Conservation (phyloP, 768 basidiomycete genomes). For the Cantharellus anzutake region DNA sequence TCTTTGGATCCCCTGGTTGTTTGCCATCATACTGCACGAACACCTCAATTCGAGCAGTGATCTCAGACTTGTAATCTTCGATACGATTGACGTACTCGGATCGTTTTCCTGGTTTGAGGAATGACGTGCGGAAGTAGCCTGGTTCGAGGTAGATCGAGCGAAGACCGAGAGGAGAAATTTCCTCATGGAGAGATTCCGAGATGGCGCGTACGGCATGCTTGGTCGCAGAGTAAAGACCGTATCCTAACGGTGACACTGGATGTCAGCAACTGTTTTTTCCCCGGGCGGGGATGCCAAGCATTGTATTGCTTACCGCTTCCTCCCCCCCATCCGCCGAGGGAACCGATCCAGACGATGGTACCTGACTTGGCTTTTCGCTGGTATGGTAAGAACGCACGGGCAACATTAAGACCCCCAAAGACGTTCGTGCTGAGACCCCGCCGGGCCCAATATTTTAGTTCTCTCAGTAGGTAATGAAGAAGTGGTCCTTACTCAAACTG, state of each 20-base stretch:
- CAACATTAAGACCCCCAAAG: too few species aligned
- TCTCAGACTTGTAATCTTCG: constrained; percentile 8
- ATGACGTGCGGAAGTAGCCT: constrained; percentile 14
- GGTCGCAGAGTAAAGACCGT: constrained; percentile 21
- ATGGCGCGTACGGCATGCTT: constrained; percentile 21
- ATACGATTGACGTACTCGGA: neutral
- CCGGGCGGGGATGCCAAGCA: neutral
- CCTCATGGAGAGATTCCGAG: constrained; percentile 11
- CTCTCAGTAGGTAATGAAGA: constrained; percentile 24
- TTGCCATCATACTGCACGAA: constrained; percentile 16
- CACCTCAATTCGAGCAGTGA: neutral
- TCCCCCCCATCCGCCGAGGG: constrained; percentile 14
- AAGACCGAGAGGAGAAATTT: constrained; percentile 13
- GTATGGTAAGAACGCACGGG: too few species aligned
- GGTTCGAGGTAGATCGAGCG: constrained; percentile 9
- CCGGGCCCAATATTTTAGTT: constrained; percentile 22
- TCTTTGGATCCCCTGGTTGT: constrained; percentile 14
- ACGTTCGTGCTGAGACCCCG: constrained; percentile 26
- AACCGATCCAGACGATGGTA: constrained; percentile 27
- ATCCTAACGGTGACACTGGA: neutral
- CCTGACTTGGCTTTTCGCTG: constrained; percentile 22
- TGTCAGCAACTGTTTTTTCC: neutral
- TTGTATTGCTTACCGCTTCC: neutral
- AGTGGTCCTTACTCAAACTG: constrained; percentile 14
- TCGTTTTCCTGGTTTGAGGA: constrained; percentile 3